Percentiles rank a stretch among this genome's conserved stretches.
phyloP scores from a whole-genome alignment of 208 protist genomes.

The Acanthamoeba divionensis region DNA sequence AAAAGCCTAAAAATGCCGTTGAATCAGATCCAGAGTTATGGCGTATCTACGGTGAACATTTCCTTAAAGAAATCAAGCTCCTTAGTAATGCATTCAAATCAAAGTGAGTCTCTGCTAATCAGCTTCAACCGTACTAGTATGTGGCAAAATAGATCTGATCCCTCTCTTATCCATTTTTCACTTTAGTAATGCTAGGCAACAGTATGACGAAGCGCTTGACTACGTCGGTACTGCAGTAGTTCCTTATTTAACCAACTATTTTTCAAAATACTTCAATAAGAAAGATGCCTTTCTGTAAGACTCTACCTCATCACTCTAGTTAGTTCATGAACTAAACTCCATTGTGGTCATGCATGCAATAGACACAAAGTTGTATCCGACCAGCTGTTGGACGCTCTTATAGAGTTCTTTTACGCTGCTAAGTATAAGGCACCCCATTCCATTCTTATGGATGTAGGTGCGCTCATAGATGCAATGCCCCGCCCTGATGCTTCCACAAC shows the following conservation, averaged over 20 bases:
- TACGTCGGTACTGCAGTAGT: background rate
- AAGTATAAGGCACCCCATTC: background rate
- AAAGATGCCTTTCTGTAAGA: background rate
- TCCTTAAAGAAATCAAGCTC: background rate
- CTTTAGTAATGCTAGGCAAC: too few species aligned
- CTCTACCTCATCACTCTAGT: too few species aligned
- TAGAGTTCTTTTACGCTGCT: background rate
- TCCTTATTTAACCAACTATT: background rate
- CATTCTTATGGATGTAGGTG: background rate
- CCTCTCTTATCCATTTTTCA: too few species aligned
- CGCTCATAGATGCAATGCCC: background rate
- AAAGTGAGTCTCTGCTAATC: too few species aligned
- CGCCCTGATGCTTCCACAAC: background rate
- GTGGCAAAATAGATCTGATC: too few species aligned
- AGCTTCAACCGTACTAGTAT: too few species aligned
- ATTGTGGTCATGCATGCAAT: background rate
- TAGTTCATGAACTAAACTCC: too few species aligned
- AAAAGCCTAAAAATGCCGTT: conserved; percentile 7
- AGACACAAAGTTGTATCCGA: background rate
- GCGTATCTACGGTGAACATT: background rate
- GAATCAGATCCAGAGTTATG: conserved; percentile 12
- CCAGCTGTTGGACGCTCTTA: background rate
- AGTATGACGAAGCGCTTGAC: background rate
- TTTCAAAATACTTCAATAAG: background rate
- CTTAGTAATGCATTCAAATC: too few species aligned